Conservation (phyloP, 2,329 filamentous ascomycete species). For the Aspergillus felis region DNA sequence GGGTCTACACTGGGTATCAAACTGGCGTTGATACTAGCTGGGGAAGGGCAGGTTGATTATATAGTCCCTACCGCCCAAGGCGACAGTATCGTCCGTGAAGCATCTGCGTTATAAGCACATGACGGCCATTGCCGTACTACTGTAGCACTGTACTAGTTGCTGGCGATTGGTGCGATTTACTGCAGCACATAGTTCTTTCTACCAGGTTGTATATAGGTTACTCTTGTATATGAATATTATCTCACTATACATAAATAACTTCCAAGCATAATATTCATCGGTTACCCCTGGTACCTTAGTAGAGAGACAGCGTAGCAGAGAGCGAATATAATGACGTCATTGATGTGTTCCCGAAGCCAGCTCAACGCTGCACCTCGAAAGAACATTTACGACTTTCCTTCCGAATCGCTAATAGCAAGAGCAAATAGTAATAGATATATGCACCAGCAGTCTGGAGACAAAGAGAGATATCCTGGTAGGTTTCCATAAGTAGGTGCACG, state of each 20-base stretch:
- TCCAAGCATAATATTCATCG: background rate
- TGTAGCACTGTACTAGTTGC: background rate
- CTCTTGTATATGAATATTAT: too few species aligned
- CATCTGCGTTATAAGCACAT: background rate
- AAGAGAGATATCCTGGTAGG: background rate
- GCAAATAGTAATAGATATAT: background rate
- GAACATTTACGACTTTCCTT: background rate
- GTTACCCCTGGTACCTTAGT: background rate
- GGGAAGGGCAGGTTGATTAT: background rate
- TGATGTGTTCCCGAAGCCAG: background rate
- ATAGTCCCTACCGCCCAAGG: background rate
- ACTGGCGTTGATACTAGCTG: conserved; percentile 28
- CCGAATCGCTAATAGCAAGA: background rate
- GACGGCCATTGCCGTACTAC: background rate
- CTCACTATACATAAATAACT: too few species aligned
- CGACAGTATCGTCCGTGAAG: background rate
- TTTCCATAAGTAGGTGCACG: background rate
- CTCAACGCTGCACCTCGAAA: background rate
- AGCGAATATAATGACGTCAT: background rate
- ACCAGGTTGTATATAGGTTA: too few species aligned
- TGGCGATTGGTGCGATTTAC: too few species aligned
- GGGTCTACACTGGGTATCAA: conserved; percentile 34
- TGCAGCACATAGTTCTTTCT: too few species aligned
- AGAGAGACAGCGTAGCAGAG: background rate
- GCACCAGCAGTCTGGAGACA: background rate